Conservation (phyloP, 1,139 yeast genomes). For the Fermentozyma sake region DNA sequence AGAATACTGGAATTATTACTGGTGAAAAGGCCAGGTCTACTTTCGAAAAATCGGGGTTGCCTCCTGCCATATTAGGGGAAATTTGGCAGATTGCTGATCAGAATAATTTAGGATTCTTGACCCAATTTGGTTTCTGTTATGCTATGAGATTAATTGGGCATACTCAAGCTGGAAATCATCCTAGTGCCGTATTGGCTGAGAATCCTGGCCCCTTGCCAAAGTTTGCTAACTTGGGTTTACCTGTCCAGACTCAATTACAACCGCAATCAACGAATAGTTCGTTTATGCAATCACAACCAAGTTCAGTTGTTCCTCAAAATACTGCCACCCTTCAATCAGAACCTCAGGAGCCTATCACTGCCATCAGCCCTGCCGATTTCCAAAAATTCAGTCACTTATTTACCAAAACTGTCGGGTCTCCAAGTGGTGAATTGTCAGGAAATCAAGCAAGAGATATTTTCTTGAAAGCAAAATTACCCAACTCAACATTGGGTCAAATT, state of each 20-base stretch:
- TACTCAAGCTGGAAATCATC: constrained; percentile 69
- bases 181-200: constrained; percentile 47
- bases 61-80: constrained; percentile 76
- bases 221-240: constrained; percentile 35
- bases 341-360: constrained; percentile 50
- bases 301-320: constrained; percentile 32
- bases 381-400: constrained; percentile 71
- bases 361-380: constrained; percentile 60
- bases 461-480: constrained; percentile 79
- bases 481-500: constrained; percentile 71
- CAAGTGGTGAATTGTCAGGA: constrained; percentile 54
- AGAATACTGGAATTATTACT: constrained; percentile 74
- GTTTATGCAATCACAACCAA: constrained; percentile 49
- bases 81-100: constrained; percentile 92
- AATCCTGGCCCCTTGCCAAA: constrained; percentile 55
- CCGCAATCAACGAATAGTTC: constrained; percentile 39
- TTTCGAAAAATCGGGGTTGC: constrained; percentile 81
- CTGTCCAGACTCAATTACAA: constrained; percentile 14
- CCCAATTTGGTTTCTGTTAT: constrained; percentile 74
- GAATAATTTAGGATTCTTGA: constrained; percentile 78
- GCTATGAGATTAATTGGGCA: constrained; percentile 91
- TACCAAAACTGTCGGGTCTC: constrained; percentile 63
- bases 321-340: constrained; percentile 26
- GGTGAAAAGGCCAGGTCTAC: constrained; percentile 88
- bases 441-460: constrained; percentile 78